Evolutionary conservation across 352 stramenopile species (phyloP).

Genomic region (Thalassiosira livingstoniorum): DNA sequence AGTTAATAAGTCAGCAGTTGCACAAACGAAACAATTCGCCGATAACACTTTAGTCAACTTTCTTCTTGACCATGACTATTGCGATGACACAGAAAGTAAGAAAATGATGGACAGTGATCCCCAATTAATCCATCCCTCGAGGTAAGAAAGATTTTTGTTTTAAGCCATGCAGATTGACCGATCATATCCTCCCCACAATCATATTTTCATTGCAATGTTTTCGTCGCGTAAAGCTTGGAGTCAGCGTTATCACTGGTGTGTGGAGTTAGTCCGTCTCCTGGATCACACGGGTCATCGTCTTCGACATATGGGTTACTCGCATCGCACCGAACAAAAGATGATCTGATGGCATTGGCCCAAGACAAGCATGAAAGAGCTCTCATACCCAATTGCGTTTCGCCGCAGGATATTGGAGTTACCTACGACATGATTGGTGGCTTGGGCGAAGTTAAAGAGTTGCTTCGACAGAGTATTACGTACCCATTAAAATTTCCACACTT

Average conservation of each 20-base stretch:
- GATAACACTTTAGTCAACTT: conserved; percentile 65
- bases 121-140: conserved; percentile 79
- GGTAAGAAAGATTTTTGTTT: too few species aligned
- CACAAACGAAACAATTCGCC: conserved; percentile 10
- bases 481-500: conserved; percentile 89
- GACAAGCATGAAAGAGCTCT: conserved; percentile 89
- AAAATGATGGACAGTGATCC: conserved; percentile 12
- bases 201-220: too few species aligned
- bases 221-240: too few species aligned
- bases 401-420: conserved; percentile 90
- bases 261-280: conserved; percentile 75
- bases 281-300: conserved; percentile 66
- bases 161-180: too few species aligned
- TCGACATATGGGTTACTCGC: conserved; percentile 44
- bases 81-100: conserved; percentile 13
- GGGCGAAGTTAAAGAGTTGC: conserved; percentile 88
- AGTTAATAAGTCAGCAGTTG: conserved; percentile 28
- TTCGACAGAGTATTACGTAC: conserved; percentile 90
- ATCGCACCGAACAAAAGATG: conserved; percentile 77
- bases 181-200: too few species aligned
- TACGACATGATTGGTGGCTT: conserved; percentile 91
- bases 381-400: conserved; percentile 84
- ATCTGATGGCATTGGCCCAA: conserved; percentile 81
- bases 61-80: conserved; percentile 31
- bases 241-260: conserved; percentile 75